Base-by-base conservation (phyloP, 495 filamentous ascomycete species). In the Neurospora pannonica region DNA sequence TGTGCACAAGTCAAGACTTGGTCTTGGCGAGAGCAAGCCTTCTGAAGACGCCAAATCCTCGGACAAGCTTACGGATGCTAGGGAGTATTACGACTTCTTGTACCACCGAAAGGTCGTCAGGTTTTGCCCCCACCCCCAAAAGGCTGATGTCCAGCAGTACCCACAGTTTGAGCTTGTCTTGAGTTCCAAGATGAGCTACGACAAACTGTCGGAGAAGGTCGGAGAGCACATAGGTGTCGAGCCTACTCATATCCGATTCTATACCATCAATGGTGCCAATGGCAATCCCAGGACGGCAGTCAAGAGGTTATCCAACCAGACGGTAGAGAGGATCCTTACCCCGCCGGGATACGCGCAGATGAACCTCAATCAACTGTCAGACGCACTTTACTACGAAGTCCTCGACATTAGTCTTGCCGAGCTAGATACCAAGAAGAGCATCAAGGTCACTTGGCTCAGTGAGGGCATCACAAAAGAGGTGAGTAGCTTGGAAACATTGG, bases 391-490 rank as follows among this genome's bases (percentile, higher is more conserved):
- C 81, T 98, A 94, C 75, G 96, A 99, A 81, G 87, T 97, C 19
- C 84, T 99, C 38, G 96, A 99, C 69, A 94, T 97, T 84, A 97
- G 93, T 74, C 84, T 99, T 70, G 94, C 92, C 70, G 97, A 99
- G 79, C 86, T 94, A 42, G 97, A 99, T 77, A 95, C 91, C 38
- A 95, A 96, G 84, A 97, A 95, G 82, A 87, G 81, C 72, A 82
- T 97, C 75, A 94, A 92, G 79, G 83, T 99, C 48, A 92, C 87
- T 8, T 93, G 91, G 89, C 86, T 99, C 46, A 91, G 90, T 34
- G 97, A 99, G 73, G 96, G 97, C 34, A 92, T 97, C 74, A 87
- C 88, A 6, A 98, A 97, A 85, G 94, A 97, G 84, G 92, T 94
- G 83, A 81, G 86, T 24, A 38, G 95, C 36, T 92, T 97, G 74